Base-by-base conservation (phyloP, 768 basidiomycete species). In the Scleroderma bovista region DNA sequence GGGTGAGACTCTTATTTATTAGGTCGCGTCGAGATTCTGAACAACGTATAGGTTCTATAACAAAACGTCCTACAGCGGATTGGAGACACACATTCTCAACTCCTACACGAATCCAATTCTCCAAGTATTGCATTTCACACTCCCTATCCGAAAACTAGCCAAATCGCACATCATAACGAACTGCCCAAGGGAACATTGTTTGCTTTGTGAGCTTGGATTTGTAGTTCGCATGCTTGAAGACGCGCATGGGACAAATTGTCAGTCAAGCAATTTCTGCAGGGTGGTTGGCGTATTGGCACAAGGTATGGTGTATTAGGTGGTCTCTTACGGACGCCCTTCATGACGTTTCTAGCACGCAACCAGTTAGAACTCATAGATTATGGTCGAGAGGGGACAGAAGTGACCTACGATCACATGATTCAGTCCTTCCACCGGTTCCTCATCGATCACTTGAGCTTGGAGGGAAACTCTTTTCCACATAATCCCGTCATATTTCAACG, bases 51-150 rank as follows among this genome's bases (percentile, higher is more conserved):
- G 93, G 2, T 98, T 91, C 65, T 98, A 93, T 71, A 99, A 99
- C 67, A 84, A 83, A 62, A 98, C 96, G 0, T 65, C 78, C 17
- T 92, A 79, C 59, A 94, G 92, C 48, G 96, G 96, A 6, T 75
- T 99, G 41, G 95, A 99, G 65, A 96, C 95, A 1, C 93, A 98
- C 63, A 97, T 99, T 51, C 75, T 92, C 39, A 95, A 97, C 65
- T 99, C 93, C 6, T 99, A 98, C 69, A 95, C 94, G 15, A 99
- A 99, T 62, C 72, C 89, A 2, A 65, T 96, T 26, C 69, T 95
- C 1, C 94, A 99, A 66, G 80, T 86, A n/a, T 79, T 98, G 69
- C 88, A 96, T 64, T 94, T 92, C 67, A 78, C 75, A 19, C 57
- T 69, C 13, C 88, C 94, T 1, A 80, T 99, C 32, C 78, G 95